Percentiles rank a stretch among this genome's conserved stretches.
These are phyloP conservation scores for Ceratocystis colombiana DNA, from an alignment of 2,329 filamentous ascomycete species.

Conservation along the genomic window DNA sequence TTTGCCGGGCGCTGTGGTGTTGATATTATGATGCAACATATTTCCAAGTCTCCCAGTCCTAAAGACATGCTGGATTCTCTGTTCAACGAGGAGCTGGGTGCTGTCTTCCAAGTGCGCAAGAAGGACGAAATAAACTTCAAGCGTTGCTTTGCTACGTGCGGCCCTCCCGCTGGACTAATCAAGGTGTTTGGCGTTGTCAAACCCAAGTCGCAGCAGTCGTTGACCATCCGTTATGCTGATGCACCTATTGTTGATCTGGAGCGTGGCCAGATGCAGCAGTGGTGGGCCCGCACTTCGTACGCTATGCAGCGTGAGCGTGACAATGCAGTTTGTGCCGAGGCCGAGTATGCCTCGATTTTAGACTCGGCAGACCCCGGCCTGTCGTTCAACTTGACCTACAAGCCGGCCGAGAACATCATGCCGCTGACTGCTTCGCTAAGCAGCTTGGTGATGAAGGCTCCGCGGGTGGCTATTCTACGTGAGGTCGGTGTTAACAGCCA, in stretches of 20 bases:
- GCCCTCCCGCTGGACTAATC: constrained; percentile 70
- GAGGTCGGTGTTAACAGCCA: constrained; percentile 95
- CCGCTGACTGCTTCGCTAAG: constrained; percentile 47
- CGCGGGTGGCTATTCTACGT: constrained; percentile 75
- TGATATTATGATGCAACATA: constrained; percentile 70
- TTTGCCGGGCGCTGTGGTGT: constrained; percentile 88
- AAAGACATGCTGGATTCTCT: constrained; percentile 63
- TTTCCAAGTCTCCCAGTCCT: constrained; percentile 52
- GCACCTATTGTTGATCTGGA: constrained; percentile 58
- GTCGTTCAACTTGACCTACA: constrained; percentile 70
- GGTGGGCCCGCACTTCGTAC: constrained; percentile 80
- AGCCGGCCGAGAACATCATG: constrained; percentile 65
- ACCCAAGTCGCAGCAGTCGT: constrained; percentile 57
- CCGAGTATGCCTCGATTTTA: constrained; percentile 64
- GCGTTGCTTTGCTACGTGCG: constrained; percentile 81
- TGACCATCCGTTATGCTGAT: constrained; percentile 64
- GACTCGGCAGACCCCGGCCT: constrained; percentile 74
- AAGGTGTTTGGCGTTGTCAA: constrained; percentile 73
- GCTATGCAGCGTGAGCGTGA: constrained; percentile 86
- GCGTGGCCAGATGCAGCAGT: constrained; percentile 67
- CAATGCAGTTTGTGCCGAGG: constrained; percentile 75
- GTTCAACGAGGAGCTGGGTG: constrained; percentile 94
- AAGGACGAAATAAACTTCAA: constrained; percentile 76
- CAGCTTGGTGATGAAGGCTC: constrained; percentile 46
- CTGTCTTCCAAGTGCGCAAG: constrained; percentile 88